phyloP scores from a whole-genome alignment of 2,329 filamentous ascomycete species.

The Parastagonospora nodorum region DNA sequence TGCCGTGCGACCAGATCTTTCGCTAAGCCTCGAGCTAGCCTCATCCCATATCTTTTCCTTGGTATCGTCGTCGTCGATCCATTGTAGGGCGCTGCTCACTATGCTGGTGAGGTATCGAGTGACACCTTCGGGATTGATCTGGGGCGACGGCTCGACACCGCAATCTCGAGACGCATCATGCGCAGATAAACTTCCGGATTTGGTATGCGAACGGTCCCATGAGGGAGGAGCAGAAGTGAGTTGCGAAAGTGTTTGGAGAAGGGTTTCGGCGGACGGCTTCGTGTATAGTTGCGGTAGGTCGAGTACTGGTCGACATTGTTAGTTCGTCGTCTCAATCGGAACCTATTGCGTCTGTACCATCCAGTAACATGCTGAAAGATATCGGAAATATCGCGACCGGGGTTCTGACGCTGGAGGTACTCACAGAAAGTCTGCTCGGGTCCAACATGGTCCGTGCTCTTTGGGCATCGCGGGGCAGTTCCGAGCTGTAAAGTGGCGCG shows the following conservation, averaged over 20 bases:
- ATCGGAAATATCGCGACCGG: too few relatives aligned
- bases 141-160: conserved; percentile 10
- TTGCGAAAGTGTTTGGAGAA: conserved; percentile 69
- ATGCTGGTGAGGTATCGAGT: conserved; percentile 72
- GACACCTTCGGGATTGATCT: conserved; percentile 57
- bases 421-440: conserved; percentile 18
- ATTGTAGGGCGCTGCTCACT: conserved; percentile 68
- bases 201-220: conserved; percentile 61
- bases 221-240: conserved; percentile 70
- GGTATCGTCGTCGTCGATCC: conserved; percentile 70
- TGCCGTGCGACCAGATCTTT: conserved; percentile 79
- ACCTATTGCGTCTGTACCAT: conserved; percentile 27
- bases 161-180: background rate
- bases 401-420: background rate
- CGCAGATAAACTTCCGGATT: conserved; percentile 30
- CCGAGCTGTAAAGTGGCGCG: conserved; percentile 1
- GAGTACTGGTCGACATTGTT: conserved; percentile 55
- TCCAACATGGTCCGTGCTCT: conserved; percentile 15
- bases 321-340: conserved; percentile 7
- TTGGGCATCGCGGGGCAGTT: conserved; percentile 13
- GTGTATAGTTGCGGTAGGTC: conserved; percentile 85
- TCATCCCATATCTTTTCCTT: conserved; percentile 76
- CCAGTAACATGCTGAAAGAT: conserved; percentile 30
- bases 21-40: conserved; percentile 79
- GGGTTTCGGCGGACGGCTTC: conserved; percentile 67